These are phyloP conservation scores for Fraxinus albicans DNA, from an alignment of 305 asterid species.

Conservation along the genomic window DNA sequence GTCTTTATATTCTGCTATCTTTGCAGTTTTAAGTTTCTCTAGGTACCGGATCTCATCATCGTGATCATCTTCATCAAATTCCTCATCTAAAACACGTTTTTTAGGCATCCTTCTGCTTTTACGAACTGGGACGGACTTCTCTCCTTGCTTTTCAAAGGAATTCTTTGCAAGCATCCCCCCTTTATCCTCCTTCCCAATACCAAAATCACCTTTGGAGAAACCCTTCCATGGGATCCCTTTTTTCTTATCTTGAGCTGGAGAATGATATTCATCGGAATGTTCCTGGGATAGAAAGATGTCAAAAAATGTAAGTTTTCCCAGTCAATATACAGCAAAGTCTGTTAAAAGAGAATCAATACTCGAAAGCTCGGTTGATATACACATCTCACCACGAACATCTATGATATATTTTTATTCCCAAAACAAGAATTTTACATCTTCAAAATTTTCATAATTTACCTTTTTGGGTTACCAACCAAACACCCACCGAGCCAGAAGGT, in stretches of 20 bases:
- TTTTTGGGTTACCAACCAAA: neutral
- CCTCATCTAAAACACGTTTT: conserved; percentile 65
- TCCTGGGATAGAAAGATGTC: conserved; percentile 49
- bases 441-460: neutral
- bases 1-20: conserved; percentile 46
- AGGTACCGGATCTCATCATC: conserved; percentile 89
- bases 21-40: conserved; percentile 78
- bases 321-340: conserved; percentile 10
- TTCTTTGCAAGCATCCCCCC: conserved; percentile 42
- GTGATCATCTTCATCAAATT: conserved; percentile 65
- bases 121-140: conserved; percentile 65
- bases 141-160: conserved; percentile 47
- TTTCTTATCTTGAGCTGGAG: conserved; percentile 52
- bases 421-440: neutral
- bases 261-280: conserved; percentile 46
- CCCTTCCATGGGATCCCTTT: conserved; percentile 64
- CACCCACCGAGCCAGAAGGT: neutral
- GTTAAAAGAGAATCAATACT: conserved; percentile 22
- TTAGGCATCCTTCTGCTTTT: conserved; percentile 82
- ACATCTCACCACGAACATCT: neutral
- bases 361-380: conserved; percentile 8
- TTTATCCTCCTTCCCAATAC: conserved; percentile 49
- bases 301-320: conserved; percentile 16
- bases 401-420: neutral
- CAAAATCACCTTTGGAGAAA: conserved; percentile 49